Evolutionary conservation across 1,284 basidiomycete genomes (phyloP), one percentile per base, ranked within the genome.

Genomic region (Ceratobasidium sp.): DNA sequence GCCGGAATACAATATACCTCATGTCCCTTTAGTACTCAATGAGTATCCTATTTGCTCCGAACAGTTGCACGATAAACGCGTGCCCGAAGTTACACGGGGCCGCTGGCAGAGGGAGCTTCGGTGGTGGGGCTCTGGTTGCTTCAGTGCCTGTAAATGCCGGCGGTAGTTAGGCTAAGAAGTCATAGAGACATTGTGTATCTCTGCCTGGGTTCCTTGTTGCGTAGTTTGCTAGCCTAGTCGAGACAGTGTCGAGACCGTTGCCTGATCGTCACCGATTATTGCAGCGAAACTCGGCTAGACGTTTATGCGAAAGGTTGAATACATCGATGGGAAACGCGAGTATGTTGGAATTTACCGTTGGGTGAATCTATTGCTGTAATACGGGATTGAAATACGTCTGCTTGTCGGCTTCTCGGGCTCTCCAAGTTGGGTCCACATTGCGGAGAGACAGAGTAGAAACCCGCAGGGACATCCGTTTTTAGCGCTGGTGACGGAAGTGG

Each of bases 111-210:
- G 7, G 11, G n/a, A 25, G 21, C 21, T 2, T 7, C 47, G 11
- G 2, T 14, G 6, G 42, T 46, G 11, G 33, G 11, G 11, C 33
- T 36, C 33, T 36, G 16, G 42, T 30, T n/a, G n/a, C 8, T 27
- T 53, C 49, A 42, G 62, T 67, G 27, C 53, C 62, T 49, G 62
- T 39, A 14, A 21, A 67, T 67, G 53, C 62, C 62, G 62, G 36
- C 60, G 59, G 50, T 64, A 54, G 49, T 49, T 36, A 64, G 9
- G 60, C 36, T 27, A 59, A 49, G 58, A 49, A 60, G 13, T 29
- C 13, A 46, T 49, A 39, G 30, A 30, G 7, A 33, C 30, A 62
- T 54, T 50, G 50, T 39, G 36, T 25, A 36, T 4, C n/a, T n/a
- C n/a, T n/a, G n/a, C n/a, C n/a, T n/a, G n/a, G n/a, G n/a, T 44